Conservation (phyloP, 352 stramenopile genomes). For the Aphanomyces invadans region DNA sequence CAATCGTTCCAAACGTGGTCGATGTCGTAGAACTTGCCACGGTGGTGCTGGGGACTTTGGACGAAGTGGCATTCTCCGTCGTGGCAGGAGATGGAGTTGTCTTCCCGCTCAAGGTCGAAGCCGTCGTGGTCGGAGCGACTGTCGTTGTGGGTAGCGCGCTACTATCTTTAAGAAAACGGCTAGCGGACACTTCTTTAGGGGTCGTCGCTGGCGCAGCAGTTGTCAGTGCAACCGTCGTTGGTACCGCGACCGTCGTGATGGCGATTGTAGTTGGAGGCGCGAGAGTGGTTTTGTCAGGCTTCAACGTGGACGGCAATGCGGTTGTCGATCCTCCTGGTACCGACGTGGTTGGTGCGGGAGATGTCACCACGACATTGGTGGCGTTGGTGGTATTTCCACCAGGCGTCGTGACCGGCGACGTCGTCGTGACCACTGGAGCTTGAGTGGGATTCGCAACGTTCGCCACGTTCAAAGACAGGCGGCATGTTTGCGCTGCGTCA, state of each 20-base stretch:
- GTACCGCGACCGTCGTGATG: constrained; percentile 13
- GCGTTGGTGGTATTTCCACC: background rate
- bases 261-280: background rate
- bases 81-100: constrained; percentile 19
- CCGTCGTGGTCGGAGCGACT: background rate
- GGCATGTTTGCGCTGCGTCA: background rate
- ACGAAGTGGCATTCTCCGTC: constrained; percentile 8
- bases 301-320: too few relatives aligned
- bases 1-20: constrained; percentile 36
- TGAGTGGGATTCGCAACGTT: background rate
- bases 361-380: background rate
- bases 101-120: background rate
- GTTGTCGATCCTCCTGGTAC: too few relatives aligned
- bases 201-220: constrained; percentile 27
- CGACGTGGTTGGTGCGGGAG: background rate
- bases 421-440: background rate
- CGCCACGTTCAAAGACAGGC: constrained; percentile 3
- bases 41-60: constrained; percentile 24
- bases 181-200: too few relatives aligned
- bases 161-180: background rate
- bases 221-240: constrained; percentile 20
- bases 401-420: background rate
- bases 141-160: background rate
- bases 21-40: constrained; percentile 25
- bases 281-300: too few relatives aligned